A percentile compares a stretch with the other conserved stretches of the same genome.
Evolutionary conservation across 2,329 filamentous ascomycete genomes (phyloP).

Genomic region (Amauroascus niger): DNA sequence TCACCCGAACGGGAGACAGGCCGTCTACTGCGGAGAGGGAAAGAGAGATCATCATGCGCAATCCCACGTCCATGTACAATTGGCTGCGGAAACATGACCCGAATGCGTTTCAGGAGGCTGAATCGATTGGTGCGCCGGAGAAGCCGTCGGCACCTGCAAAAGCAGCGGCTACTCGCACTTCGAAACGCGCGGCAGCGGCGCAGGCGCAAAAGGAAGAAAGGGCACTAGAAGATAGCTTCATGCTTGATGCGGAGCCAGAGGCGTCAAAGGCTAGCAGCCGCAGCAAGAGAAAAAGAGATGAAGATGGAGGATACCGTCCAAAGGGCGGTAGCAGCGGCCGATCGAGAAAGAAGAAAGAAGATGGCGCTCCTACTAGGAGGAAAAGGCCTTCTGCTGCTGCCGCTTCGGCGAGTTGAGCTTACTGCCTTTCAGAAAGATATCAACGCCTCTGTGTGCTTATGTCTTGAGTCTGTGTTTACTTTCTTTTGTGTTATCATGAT

Average conservation of each 20-base stretch:
- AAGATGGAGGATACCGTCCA: slow-evolving; percentile 39
- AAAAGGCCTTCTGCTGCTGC: slow-evolving; percentile 26
- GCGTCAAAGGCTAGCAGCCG: slow-evolving; percentile 20
- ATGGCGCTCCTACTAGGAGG: slow-evolving; percentile 24
- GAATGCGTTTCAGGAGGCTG: slow-evolving; percentile 72
- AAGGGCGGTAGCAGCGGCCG: slow-evolving; percentile 38
- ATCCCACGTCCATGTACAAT: slow-evolving; percentile 88
- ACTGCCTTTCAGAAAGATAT: background rate
- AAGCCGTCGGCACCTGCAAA: slow-evolving; percentile 32
- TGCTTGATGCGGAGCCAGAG: slow-evolving; percentile 25
- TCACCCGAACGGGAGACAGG: slow-evolving; percentile 39
- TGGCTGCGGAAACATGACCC: slow-evolving; percentile 83
- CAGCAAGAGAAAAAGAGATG: slow-evolving; percentile 41
- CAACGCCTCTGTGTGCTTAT: background rate
- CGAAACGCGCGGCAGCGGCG: slow-evolving; percentile 33
- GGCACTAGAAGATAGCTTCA: slow-evolving; percentile 34
- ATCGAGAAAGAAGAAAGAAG: slow-evolving; percentile 32
- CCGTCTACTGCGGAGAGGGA: slow-evolving; percentile 43
- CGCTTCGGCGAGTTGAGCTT: background rate
- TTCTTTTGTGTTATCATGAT: no score
- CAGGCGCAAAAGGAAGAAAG: slow-evolving; percentile 35
- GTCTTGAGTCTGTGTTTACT: no score
- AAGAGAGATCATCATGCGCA: slow-evolving; percentile 53
- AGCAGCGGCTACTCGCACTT: slow-evolving; percentile 33
- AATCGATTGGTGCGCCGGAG: slow-evolving; percentile 34